A percentile compares a stretch with the other conserved stretches of the same genome.
Conservation (phyloP, 106 monocot species). For the Posidonia australis region DNA sequence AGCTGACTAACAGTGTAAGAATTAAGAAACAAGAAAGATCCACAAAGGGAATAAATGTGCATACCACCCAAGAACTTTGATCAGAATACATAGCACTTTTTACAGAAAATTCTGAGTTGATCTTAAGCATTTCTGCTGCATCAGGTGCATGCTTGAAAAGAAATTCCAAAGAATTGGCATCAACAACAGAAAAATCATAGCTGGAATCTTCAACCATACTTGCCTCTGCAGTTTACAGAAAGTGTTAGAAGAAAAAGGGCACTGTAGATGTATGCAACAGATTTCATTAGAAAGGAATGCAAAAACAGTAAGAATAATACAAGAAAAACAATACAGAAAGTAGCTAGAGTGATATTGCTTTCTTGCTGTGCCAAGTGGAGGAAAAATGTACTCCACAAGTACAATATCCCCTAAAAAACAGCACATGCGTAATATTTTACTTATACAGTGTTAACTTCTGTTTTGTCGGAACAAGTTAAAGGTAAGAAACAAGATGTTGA, state of each 20-base stretch:
- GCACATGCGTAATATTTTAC: too few relatives aligned
- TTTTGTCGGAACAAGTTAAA: too few relatives aligned
- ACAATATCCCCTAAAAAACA: too few relatives aligned
- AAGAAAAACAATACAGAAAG: too few relatives aligned
- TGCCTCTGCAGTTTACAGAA: constrained; percentile 35
- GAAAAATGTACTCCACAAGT: too few relatives aligned
- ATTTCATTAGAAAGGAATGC: neutral
- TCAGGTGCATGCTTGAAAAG: constrained; percentile 86
- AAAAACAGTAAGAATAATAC: neutral
- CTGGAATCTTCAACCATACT: constrained; percentile 50
- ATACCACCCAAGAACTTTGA: constrained; percentile 83
- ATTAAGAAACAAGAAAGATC: neutral
- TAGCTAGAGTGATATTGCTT: too few relatives aligned
- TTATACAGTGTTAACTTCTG: too few relatives aligned
- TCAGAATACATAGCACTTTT: constrained; percentile 40
- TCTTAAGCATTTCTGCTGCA: constrained; percentile 49
- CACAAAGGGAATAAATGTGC: constrained; percentile 8
- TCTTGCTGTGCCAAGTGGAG: too few relatives aligned
- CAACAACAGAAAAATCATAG: constrained; percentile 80
- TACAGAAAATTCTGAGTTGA: constrained; percentile 37
- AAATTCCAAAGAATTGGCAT: constrained; percentile 86
- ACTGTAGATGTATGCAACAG: neutral
- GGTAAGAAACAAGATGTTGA: too few relatives aligned
- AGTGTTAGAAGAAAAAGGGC: neutral
- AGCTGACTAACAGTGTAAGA: neutral